Base-by-base conservation (phyloP, 495 filamentous ascomycete genomes). In the Annulohypoxylon maeteangense region DNA sequence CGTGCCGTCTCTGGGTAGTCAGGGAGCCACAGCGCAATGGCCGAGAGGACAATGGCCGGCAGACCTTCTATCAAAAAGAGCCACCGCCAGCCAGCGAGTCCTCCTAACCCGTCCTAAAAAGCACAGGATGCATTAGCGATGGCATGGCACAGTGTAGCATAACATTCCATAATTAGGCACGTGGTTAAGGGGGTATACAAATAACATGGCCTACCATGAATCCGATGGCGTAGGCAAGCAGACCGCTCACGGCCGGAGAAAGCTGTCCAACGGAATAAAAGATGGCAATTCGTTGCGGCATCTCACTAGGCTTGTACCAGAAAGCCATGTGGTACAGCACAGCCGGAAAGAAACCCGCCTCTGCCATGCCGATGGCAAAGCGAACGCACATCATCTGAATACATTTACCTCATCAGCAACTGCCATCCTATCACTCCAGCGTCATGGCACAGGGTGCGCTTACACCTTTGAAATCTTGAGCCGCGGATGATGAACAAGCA, bases 21-120 rank as follows among this genome's bases (percentile, higher is more conserved):
- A 3, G 83, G 83, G 1, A 85, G 70, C 59, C 81, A 80, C 0
- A 82, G 53, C 0, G 82, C 75, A 6, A 79, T 71, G 47, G 80
- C 56, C 5, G 81, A 73, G 16, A 81, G 68, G 0, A 78, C 11
- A 20, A 83, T 78, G 4, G 81, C 80, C 2, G 81, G 80, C 5
- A 84, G 60, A 0, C 82, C 83, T 71, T 86, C 81, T 2, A 86
- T 58, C 18, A 86, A 69, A 47, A 84, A 85, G 25, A 86, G 62
- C 82, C 82, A 84, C 20, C 81, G 53, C 82, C 82, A 84, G 7
- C 81, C 82, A 14, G 77, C 73, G 0, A 82, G 64, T 0, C 78
- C 81, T 11, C 75, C 75, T 0, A 72, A 44, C 0, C 75, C 75
- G 57, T 82, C 74, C 69, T 72, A 53, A 7, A 25, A 7, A n/a